Conservation (phyloP, 805 yeast genomes). For the Saccharomycopsis sp. region DNA sequence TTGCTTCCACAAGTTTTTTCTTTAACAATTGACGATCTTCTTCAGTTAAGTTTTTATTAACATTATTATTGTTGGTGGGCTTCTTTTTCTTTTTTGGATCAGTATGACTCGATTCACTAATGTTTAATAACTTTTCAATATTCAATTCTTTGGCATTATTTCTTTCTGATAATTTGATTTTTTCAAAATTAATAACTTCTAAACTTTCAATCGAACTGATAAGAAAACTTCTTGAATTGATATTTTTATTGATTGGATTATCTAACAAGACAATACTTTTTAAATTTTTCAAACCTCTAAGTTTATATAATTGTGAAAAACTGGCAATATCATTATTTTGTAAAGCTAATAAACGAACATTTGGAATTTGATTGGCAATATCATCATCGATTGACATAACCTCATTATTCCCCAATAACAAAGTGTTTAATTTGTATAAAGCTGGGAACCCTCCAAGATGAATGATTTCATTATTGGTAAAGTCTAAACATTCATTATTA, state of each 20-base stretch:
- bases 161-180: slow-evolving; percentile 48
- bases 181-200: slow-evolving; percentile 55
- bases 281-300: slow-evolving; percentile 32
- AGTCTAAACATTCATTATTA: slow-evolving; percentile 48
- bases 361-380: slow-evolving; percentile 30
- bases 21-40: slow-evolving; percentile 44
- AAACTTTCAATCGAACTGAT: slow-evolving; percentile 57
- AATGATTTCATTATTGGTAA: slow-evolving; percentile 65
- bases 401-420: slow-evolving; percentile 56
- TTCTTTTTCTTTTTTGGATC: slow-evolving; percentile 19
- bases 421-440: slow-evolving; percentile 33
- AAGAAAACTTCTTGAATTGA: slow-evolving; percentile 50
- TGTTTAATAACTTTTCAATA: slow-evolving; percentile 22
- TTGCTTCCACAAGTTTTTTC: slow-evolving; percentile 47
- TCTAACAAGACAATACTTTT: slow-evolving; percentile 41
- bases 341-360: slow-evolving; percentile 42
- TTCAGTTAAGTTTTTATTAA: slow-evolving; percentile 34
- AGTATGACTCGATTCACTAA: slow-evolving; percentile 2
- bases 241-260: slow-evolving; percentile 32
- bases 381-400: slow-evolving; percentile 33
- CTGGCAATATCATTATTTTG: slow-evolving; percentile 38
- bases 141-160: slow-evolving; percentile 33
- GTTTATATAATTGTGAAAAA: slow-evolving; percentile 32
- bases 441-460: slow-evolving; percentile 40
- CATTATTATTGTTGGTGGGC: slow-evolving; percentile 3